These are phyloP conservation scores for Pleurotus tuber-regium DNA, from an alignment of 768 basidiomycete species.

Conservation along the genomic window DNA sequence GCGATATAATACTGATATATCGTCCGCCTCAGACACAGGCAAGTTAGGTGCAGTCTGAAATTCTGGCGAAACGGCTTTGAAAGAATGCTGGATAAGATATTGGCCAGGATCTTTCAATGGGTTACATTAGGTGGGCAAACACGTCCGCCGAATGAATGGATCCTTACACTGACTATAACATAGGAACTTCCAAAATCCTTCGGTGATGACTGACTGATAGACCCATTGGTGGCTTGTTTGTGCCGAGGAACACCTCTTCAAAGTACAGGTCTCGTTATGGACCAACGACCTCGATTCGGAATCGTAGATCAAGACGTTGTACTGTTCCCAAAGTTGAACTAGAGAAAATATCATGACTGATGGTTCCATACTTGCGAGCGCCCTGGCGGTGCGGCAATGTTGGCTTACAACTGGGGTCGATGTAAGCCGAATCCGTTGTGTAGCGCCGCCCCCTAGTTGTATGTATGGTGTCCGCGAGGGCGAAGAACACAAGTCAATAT, in stretches of 20 bases:
- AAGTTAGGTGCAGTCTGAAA: neutral
- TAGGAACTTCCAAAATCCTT: neutral
- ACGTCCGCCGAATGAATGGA: neutral
- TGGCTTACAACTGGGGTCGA: neutral
- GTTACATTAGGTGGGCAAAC: neutral
- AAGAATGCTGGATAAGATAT: neutral
- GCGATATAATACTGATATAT: neutral
- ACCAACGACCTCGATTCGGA: neutral
- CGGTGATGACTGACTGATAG: neutral
- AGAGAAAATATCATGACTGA: neutral
- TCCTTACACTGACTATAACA: neutral
- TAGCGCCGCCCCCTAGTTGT: too few species aligned
- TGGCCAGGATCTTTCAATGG: neutral
- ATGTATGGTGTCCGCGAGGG: too few species aligned
- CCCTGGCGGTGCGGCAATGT: neutral
- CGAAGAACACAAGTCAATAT: too few species aligned
- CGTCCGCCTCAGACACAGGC: neutral
- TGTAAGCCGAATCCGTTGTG: conserved; percentile 1
- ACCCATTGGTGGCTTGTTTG: neutral
- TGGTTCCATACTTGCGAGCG: neutral
- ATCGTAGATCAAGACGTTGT: conserved; percentile 2
- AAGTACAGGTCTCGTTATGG: neutral
- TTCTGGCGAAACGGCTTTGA: neutral
- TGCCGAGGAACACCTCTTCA: neutral
- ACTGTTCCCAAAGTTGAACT: neutral